Evolutionary conservation across 257 asterid species (phyloP).

Genomic region (Nyctanthes arbortristis): DNA sequence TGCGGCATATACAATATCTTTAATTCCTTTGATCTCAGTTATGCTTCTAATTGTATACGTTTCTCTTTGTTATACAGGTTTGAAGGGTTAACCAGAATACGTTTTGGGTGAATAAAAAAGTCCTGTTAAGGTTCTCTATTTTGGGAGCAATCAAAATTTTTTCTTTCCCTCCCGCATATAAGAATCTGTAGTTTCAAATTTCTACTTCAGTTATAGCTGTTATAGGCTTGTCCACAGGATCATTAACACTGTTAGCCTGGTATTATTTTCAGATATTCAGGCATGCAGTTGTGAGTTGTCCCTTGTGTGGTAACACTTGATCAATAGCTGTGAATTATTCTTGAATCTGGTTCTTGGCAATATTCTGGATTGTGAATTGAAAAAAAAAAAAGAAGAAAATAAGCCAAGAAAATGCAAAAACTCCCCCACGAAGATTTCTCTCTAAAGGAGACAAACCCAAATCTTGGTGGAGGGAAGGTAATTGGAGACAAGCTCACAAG

Average conservation of each 20-base stretch:
- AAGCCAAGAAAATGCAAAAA: slow-evolving; percentile 17
- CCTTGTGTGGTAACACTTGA: not conserved
- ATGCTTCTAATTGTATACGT: not conserved
- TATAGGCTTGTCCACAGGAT: not conserved
- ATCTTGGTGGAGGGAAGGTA: slow-evolving; percentile 23
- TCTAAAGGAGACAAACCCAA: slow-evolving; percentile 30
- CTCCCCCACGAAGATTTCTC: slow-evolving; percentile 26
- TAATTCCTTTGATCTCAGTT: not conserved
- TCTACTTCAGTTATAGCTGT: not conserved
- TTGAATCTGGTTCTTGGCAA: not conserved
- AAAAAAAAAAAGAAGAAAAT: no score
- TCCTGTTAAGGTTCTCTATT: not conserved
- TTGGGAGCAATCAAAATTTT: not conserved
- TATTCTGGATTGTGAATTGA: not conserved
- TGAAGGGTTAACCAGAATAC: not conserved
- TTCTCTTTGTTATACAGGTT: not conserved
- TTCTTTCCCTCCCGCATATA: not conserved
- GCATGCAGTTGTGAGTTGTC: not conserved
- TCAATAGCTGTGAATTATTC: not conserved
- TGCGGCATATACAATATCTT: not conserved
- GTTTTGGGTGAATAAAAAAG: not conserved
- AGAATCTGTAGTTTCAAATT: not conserved
- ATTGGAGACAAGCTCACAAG: slow-evolving; percentile 11
- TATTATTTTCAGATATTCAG: not conserved
- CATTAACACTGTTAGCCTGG: not conserved